Base-by-base conservation (phyloP, 2,329 filamentous ascomycete species). In the Tolypocladium tundrense region DNA sequence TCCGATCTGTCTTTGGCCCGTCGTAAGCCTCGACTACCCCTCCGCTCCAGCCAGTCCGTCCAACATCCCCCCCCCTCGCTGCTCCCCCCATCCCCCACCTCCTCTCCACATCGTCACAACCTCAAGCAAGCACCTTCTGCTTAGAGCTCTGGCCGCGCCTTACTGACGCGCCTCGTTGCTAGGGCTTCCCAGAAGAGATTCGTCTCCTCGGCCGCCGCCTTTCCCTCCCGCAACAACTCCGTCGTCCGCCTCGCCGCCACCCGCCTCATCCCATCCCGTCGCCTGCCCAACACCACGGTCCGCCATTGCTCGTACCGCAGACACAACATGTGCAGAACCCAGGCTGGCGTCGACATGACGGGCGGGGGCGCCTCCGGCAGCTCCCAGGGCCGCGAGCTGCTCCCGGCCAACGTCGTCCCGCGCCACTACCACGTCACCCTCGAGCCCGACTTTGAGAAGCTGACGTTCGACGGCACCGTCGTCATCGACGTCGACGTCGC, bases 331-430 rank as follows among this genome's bases (percentile, higher is more conserved):
- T 90, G 88, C 74, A 83, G 82, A 63, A 66, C 68, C 54, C 72
- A 72, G 45, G 68, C 70, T 43, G 66, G 63, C 48, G 63, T 67
- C 64, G 72, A 72, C 43, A 63, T 66, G 65, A 68, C 68, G 58
- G 67, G 71, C 62, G 70, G 68, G 58, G 69, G 69, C 57, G 60
- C 59, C 19, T 58, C 61, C 24, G 54, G 58, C 24, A 57, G 52
- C 35, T 40, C 57, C 52, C 74, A 68, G 21, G 66, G 63, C 43
- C 87, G 93, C 67, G 88, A 96, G 78, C 87, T 97, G 63, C 81
- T 97, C 66, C 94, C 93, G 56, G 86, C 87, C 74, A 96, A 97
- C 69, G 91, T 97, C 68, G 88, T 93, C 72, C 92, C 93, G n/a
- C 76, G 81, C 43, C 91, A 97, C 77, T 97, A 97, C 75, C 85